Evolutionary conservation across 1,284 basidiomycete genomes (phyloP), one percentile per base, ranked within the genome.

Genomic region (Boletus semigastroideus): DNA sequence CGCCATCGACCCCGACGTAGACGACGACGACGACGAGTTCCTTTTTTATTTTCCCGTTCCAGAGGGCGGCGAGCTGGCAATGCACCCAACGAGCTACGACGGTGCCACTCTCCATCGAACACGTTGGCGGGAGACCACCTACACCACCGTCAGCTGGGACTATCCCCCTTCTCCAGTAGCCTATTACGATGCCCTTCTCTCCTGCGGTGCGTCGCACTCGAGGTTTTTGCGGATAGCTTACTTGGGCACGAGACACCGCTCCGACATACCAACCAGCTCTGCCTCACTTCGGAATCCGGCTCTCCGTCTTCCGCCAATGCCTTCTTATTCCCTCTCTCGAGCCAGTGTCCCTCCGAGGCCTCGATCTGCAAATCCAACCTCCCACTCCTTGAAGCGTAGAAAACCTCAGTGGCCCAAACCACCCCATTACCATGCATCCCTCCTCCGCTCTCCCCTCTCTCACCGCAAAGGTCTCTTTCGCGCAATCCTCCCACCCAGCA

Each of bases 351-450:
- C 25, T 25, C 25, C 17, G 17, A 22, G 45, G 10, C 47, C 49
- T 43, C 52, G 47, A 50, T 59, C 48, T 17, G 20, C 48, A 41
- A 43, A 51, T 53, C 52, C 50, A 12, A 39, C 41, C 3, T 19
- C 56, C 2, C 61, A 55, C n/a, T 38, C 50, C 25, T 27, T 57
- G 20, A 63, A 52, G 25, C 56, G 53, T 43, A 51, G 59, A 42
- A 53, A 56, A 33, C 38, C 55, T 1, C 56, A 52, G 5, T 57
- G 61, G 56, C 43, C 67, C 41, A 70, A 69, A 12, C 68, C 65
- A 12, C 65, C 65, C 25, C 63, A 70, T 25, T 70, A 70, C 22
- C 68, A 66, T 14, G 57, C 67, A 39, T 53, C 67, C 13, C 17
- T 66, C 9, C 68, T 66, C 41, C 65, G 67, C 12, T 58, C 68